Evolutionary conservation across 1,284 basidiomycete genomes (phyloP), one percentile per base, ranked within the genome.

Genomic region (Phlebopus sp.): DNA sequence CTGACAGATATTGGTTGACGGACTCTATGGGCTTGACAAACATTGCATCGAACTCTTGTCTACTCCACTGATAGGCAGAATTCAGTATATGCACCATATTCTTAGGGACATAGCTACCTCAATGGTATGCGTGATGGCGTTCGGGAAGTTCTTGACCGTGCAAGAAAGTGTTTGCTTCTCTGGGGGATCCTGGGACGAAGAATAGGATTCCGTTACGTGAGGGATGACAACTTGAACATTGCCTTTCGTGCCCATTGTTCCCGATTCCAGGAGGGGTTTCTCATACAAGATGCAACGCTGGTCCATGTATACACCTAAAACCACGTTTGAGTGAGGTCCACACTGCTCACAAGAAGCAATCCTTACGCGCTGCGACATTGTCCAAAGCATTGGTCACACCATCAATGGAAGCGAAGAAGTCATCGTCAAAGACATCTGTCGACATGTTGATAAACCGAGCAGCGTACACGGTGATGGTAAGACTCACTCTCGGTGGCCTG

Each of bases 361-460:
- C 34, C 87, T 65, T 68, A 90, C 94, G 90, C 53, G 97, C 95
- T 73, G 89, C 81, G 50, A 99, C 87, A 56, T 99, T 99, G 73
- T 99, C 97, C 51, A 99, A 74, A n/a, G 97, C 97, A 66, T 99
- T 99, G n/a, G 97, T 99, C 4, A 99, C 94, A 51, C 92, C 92
- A 58, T 98, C 92, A 35, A 99, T 81, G 46, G 74, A 73, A 35
- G 78, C 81, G 64, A 98, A 99, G 76, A 99, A 98, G 21, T 78
- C 78, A 55, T 96, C 89, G 44, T 88, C 86, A 60, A 97, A 99
- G 38, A 94, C 73, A 59, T 89, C 94, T 95, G 60, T 7, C 8
- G 35, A 41, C 1, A 11, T 19, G 50, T 45, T 15, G 44, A 49
- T 14, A 54, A 15, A 44, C 34, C n/a, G 32, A 39, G 44, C 29